Base-by-base conservation (phyloP, 768 basidiomycete genomes). In the Pluteus cervinus region DNA sequence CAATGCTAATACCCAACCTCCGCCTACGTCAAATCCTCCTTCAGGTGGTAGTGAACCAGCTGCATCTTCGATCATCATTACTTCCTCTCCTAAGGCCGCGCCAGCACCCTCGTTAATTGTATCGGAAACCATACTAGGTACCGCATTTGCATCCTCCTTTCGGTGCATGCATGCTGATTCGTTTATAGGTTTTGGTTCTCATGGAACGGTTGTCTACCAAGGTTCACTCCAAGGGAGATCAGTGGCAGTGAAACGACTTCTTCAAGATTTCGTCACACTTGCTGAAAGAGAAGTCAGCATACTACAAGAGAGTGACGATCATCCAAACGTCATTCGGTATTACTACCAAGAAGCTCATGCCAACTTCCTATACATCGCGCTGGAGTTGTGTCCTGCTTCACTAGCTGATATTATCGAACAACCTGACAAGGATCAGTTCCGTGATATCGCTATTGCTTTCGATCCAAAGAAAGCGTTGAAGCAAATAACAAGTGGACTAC, bases 281-380 rank as follows among this genome's bases (percentile, higher is more conserved):
- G 93, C 93, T 5, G 72, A 81, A 3, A 86, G 93, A 32, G 96
- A 99, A 68, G 92, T 98, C 18, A 80, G 80, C 52, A 79, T 99
- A 26, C 73, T 99, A 7, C 92, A 97, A 63, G 92, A 96, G 56
- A 87, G 88, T 32, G 96, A 99, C 66, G 91, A 94, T 56, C 96
- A 99, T 51, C 91, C 91, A 12, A 97, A 99, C 63, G 96, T 99
- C 57, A 93, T 98, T 49, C 84, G 91, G 20, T 96, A 99, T 56
- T 99, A 92, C 61, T 98, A 90, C 61, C 92, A 98, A 68, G 94
- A 98, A 65, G 71, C 85, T 3, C 86, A 87, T 20, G 81, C 81
- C 15, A 91, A 87, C 51, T 98, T 98, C 69, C 78, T 98, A 7
- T 98, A 94, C 61, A 98, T 99, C 45, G 96, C 96, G 2, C 81